Evolutionary conservation across 2,329 filamentous ascomycete species (phyloP), one percentile per base, ranked within the genome.

Genomic region (Colletotrichum scovillei): DNA sequence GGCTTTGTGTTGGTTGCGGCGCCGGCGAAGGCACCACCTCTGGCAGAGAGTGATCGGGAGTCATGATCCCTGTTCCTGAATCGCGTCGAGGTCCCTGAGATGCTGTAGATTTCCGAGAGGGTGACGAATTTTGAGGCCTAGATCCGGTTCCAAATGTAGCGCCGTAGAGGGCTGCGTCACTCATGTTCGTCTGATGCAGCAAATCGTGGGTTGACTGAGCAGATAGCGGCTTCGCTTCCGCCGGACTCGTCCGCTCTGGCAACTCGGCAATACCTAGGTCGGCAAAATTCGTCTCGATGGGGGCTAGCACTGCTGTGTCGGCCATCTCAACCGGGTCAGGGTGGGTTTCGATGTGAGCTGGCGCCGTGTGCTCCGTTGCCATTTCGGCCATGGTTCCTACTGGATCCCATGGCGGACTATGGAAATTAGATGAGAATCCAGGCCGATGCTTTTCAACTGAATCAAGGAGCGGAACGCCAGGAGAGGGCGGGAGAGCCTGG

Each of bases 321-420:
- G 80, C 82, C 74, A 88, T 82, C 76, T 88, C 87, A 4, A 87
- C 81, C 0, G 86, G 84, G 0, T 83, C 78, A 0, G 86, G 86
- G 53, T 87, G 80, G 14, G 77, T 79, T 74, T 88, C 86, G 6
- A 84, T 81, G 1, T 78, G 78, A 7, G 86, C 84, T 8, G 75
- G 75, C 0, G 80, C 82, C 0, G 86, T 87, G 26, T 82, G 77
- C 22, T 84, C 82, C 11, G 85, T 87, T 5, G 85, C 77, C 80
- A 89, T 85, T 77, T 89, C 87, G 3, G 86, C 83, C 26, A 88
- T 79, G 19, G 84, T 53, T 1, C 86, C 86, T 1, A 88, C 81
- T 0, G 87, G 86, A 46, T 86, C 79, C 16, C 80, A 82, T 19
- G 72, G 30, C 16, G 49, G 57, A 4, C 71, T 53, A 8, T 78